A percentile compares a stretch with the other conserved stretches of the same genome.
phyloP scores from a whole-genome alignment of 2,329 filamentous ascomycete species.

The Cryphonectria parasitica region DNA sequence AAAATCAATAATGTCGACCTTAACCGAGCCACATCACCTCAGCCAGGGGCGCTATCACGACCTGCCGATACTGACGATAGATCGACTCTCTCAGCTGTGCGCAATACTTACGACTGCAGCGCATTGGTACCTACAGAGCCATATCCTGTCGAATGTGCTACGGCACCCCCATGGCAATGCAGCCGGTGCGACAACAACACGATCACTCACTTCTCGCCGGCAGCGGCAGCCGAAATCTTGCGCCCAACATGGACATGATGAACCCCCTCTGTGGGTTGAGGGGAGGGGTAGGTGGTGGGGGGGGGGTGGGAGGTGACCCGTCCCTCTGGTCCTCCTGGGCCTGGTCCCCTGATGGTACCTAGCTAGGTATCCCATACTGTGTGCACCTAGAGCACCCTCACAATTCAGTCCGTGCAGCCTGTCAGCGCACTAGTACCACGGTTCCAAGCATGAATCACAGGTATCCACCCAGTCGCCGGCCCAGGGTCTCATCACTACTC shows the following conservation, averaged over 20 bases:
- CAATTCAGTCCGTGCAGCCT: slow-evolving; percentile 3
- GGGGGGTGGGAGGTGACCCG: neutral
- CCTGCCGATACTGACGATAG: neutral
- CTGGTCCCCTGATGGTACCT: neutral
- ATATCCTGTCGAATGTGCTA: neutral
- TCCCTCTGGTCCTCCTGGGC: neutral
- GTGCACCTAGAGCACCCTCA: neutral
- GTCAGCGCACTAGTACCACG: slow-evolving; percentile 1
- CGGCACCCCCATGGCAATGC: slow-evolving; percentile 2
- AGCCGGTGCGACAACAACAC: slow-evolving; percentile 1
- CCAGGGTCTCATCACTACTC: slow-evolving; percentile 10
- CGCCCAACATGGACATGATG: slow-evolving; percentile 2
- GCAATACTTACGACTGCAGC: neutral
- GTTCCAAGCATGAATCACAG: neutral
- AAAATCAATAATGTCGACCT: neutral
- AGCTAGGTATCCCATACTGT: neutral
- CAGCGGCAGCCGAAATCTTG: slow-evolving; percentile 20
- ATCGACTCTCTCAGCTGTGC: neutral
- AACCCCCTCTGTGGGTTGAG: slow-evolving; percentile 1
- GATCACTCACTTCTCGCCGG: slow-evolving; percentile 21
- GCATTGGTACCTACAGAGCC: neutral
- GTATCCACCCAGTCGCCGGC: slow-evolving; percentile 11
- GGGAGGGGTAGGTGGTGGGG: neutral
- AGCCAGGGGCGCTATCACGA: neutral
- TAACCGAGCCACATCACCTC: neutral